These are phyloP conservation scores for Dendrostoma leiphaemia DNA, from an alignment of 2,329 filamentous ascomycete genomes.

Conservation along the genomic window DNA sequence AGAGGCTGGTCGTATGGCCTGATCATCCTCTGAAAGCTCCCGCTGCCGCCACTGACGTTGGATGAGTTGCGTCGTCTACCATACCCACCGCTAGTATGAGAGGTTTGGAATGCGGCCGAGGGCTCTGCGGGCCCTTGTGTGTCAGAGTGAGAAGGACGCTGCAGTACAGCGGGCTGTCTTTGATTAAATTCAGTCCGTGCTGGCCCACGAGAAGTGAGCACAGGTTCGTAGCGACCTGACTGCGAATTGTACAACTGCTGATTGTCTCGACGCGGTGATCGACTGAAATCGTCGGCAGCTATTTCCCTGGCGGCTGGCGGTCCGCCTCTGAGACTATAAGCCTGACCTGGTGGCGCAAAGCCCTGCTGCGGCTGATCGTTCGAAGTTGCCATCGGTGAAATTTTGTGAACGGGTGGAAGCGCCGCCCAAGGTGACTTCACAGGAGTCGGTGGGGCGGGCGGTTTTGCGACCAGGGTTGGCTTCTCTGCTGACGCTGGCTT, in stretches of 20 bases:
- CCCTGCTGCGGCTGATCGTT: constrained; percentile 36
- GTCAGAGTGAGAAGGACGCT: constrained; percentile 66
- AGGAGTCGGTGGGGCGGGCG: constrained; percentile 63
- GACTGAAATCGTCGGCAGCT: constrained; percentile 88
- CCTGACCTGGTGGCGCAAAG: constrained; percentile 50
- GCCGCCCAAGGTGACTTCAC: constrained; percentile 90
- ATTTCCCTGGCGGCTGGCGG: constrained; percentile 72
- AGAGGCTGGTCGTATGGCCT: constrained; percentile 42
- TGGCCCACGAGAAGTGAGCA: constrained; percentile 72
- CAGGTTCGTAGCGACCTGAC: constrained; percentile 89
- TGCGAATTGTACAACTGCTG: constrained; percentile 93
- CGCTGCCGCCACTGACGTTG: constrained; percentile 85
- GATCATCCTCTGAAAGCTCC: constrained; percentile 56
- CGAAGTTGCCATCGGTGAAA: constrained; percentile 65
- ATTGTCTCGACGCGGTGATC: constrained; percentile 77
- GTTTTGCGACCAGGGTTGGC: constrained; percentile 71
- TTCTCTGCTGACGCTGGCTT: constrained; percentile 59
- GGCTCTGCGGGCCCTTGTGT: constrained; percentile 71
- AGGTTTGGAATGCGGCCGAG: constrained; percentile 82
- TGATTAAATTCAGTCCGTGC: constrained; percentile 64
- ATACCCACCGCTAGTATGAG: constrained; percentile 66
- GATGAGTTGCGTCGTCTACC: constrained; percentile 81
- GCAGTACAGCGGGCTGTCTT: constrained; percentile 75
- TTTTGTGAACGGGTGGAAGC: constrained; percentile 80
- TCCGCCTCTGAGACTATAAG: constrained; percentile 52